phyloP scores from a whole-genome alignment of 1,139 yeast species.

The Candida buenavistaensis region DNA sequence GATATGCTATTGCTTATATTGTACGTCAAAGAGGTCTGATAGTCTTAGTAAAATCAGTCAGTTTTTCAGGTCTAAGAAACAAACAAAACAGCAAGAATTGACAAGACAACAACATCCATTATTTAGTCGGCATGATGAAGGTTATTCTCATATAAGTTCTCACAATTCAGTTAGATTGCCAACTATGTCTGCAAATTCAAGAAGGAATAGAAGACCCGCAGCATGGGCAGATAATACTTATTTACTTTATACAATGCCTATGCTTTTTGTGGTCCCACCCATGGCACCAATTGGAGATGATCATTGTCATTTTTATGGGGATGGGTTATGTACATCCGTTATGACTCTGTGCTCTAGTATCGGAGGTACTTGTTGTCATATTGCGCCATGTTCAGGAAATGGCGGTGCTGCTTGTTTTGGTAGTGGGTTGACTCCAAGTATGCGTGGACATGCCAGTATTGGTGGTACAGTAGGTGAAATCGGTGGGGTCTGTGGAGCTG shows the following conservation, averaged over 20 bases:
- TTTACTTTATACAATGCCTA: slow-evolving; percentile 3
- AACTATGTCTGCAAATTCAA: slow-evolving; percentile 3
- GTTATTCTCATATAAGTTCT: slow-evolving; percentile 3
- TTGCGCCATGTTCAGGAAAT: slow-evolving; percentile 4
- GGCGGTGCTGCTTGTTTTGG: slow-evolving; percentile 6
- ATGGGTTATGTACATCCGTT: slow-evolving; percentile 6
- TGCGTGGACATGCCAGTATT: slow-evolving; percentile 3
- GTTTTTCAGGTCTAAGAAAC: slow-evolving; percentile 3
- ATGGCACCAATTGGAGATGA: slow-evolving; percentile 6
- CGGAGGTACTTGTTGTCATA: slow-evolving; percentile 5
- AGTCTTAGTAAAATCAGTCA: slow-evolving; percentile 2
- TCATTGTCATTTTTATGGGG: slow-evolving; percentile 1
- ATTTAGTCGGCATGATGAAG: neutral
- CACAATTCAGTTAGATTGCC: slow-evolving; percentile 11
- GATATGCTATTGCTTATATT: slow-evolving; percentile 17
- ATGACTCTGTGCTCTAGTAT: slow-evolving; percentile 4
- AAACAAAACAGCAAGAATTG: neutral
- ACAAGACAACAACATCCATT: slow-evolving; percentile 4
- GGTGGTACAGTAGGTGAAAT: slow-evolving; percentile 5
- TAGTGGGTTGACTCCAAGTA: neutral
- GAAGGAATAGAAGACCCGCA: slow-evolving; percentile 4
- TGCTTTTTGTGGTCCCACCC: slow-evolving; percentile 8
- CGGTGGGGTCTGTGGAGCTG: slow-evolving; percentile 6
- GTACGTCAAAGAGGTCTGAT: slow-evolving; percentile 9
- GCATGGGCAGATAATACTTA: slow-evolving; percentile 8